Conservation (phyloP, 176 grass and related monocot genomes). For the Avena atlantica region DNA sequence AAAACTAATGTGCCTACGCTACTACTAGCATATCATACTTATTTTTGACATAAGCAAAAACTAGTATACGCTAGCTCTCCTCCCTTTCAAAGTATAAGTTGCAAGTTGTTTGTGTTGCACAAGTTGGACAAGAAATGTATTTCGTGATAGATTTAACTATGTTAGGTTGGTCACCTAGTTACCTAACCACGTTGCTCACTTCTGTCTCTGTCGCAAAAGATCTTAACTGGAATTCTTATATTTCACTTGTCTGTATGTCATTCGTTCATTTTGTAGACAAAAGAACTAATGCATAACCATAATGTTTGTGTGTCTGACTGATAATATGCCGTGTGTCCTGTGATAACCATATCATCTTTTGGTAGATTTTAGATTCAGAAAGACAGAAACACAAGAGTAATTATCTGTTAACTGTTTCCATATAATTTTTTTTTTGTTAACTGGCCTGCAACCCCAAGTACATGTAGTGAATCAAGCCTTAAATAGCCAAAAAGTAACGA, state of each 20-base stretch:
- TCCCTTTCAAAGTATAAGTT: conserved; percentile 25
- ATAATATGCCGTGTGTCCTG: conserved; percentile 5
- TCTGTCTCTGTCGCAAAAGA: conserved; percentile 29
- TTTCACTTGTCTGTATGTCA: conserved; percentile 21
- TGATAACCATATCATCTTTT: not conserved
- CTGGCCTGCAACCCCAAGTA: conserved; percentile 1
- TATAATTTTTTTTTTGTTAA: too few relatives aligned
- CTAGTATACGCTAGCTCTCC: not conserved
- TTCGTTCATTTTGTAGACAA: not conserved
- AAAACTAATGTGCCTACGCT: not conserved
- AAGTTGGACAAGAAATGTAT: conserved; percentile 40
- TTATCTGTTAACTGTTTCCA: not conserved
- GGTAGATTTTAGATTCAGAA: not conserved
- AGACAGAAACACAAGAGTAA: not conserved
- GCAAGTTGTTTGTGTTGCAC: not conserved
- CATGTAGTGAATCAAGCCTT: not conserved
- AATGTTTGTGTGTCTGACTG: conserved; percentile 28
- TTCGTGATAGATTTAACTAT: conserved; percentile 35
- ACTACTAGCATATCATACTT: not conserved
- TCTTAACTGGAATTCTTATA: conserved; percentile 10
- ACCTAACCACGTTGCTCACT: conserved; percentile 42
- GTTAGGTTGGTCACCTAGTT: conserved; percentile 55
- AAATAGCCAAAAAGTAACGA: not conserved
- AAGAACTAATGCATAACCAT: not conserved
- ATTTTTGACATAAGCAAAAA: conserved; percentile 19